These are phyloP conservation scores for Populus hybrid DNA, from an alignment of 441 rosid species.

Conservation along the genomic window DNA sequence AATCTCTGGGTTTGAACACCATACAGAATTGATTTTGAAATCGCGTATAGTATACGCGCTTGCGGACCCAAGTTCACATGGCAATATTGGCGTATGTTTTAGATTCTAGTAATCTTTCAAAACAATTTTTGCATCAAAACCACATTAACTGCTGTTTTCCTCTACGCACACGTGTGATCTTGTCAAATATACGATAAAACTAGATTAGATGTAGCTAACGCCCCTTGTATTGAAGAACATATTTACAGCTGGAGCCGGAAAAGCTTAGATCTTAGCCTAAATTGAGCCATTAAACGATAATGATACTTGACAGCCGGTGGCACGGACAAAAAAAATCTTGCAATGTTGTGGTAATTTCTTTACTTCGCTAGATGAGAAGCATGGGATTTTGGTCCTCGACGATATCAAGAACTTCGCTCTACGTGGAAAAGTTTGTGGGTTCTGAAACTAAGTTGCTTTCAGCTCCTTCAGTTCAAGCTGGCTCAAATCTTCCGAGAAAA, in stretches of 20 bases:
- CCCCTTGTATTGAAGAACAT: too few relatives aligned
- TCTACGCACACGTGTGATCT: not conserved
- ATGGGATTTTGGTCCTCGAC: not conserved
- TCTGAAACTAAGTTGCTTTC: constrained; percentile 32
- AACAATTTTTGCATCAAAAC: too few relatives aligned
- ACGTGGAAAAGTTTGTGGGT: not conserved
- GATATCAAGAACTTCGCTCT: not conserved
- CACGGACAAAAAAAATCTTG: not conserved
- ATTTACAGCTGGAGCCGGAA: not conserved
- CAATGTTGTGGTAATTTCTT: not conserved
- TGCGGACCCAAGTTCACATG: too few relatives aligned
- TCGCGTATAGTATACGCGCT: too few relatives aligned
- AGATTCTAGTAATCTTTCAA: too few relatives aligned
- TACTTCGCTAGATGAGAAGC: not conserved
- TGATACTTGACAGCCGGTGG: not conserved
- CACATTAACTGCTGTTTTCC: not conserved
- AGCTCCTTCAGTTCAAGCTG: constrained; percentile 30
- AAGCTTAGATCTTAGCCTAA: too few relatives aligned
- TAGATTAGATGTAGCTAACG: too few relatives aligned
- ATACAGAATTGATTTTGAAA: too few relatives aligned
- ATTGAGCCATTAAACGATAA: not conserved
- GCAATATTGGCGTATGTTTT: too few relatives aligned
- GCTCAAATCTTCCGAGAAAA: constrained; percentile 34
- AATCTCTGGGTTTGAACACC: too few relatives aligned
- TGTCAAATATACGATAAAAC: not conserved